phyloP scores from a whole-genome alignment of 768 basidiomycete genomes.

The Cystobasidium ongulense region DNA sequence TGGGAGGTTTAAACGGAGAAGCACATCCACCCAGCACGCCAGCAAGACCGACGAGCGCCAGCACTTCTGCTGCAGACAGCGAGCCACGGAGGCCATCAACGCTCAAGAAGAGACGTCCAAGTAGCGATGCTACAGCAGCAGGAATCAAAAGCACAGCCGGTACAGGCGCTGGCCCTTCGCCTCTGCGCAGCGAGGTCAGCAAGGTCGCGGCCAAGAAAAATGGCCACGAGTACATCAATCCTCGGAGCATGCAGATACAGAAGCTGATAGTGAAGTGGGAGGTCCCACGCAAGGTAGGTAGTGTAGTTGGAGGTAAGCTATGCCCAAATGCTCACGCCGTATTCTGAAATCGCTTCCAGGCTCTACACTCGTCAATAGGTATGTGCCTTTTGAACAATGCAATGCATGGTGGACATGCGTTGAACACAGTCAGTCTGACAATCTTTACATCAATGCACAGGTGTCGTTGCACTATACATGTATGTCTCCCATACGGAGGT shows the following conservation, averaged over 20 bases:
- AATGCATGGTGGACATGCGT: background rate
- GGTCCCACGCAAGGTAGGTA: slow-evolving; percentile 2
- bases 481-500: slow-evolving; percentile 36
- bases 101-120: slow-evolving; percentile 27
- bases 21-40: slow-evolving; percentile 24
- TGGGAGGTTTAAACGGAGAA: slow-evolving; percentile 6
- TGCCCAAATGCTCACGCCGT: background rate
- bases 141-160: slow-evolving; percentile 6
- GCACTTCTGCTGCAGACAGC: background rate
- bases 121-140: background rate
- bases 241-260: background rate
- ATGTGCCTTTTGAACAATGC: background rate
- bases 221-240: background rate
- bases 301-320: background rate
- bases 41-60: background rate
- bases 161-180: slow-evolving; percentile 17
- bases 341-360: background rate
- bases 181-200: slow-evolving; percentile 4
- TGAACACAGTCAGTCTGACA: background rate
- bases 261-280: slow-evolving; percentile 4
- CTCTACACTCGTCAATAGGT: slow-evolving; percentile 28
- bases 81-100: slow-evolving; percentile 4
- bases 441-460: slow-evolving; percentile 1
- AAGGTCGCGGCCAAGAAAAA: background rate
- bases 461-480: slow-evolving; percentile 34